These are phyloP conservation scores for Ceratocystis variospora DNA, from an alignment of 2,329 filamentous ascomycete species.

Conservation along the genomic window DNA sequence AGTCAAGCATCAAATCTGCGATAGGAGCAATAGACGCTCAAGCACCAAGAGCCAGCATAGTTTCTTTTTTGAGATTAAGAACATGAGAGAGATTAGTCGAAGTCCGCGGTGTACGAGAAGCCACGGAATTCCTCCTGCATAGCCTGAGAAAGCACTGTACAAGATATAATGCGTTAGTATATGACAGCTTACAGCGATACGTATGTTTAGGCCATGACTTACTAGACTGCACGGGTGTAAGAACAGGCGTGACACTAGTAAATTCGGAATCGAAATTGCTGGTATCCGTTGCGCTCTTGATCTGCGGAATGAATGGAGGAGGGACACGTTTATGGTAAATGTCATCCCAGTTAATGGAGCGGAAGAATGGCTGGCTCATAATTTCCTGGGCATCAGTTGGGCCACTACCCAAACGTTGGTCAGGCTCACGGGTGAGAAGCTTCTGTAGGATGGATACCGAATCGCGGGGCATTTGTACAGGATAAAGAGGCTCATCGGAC, in stretches of 20 bases:
- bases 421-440: conserved; percentile 85
- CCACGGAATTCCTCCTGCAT: conserved; percentile 99
- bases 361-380: conserved; percentile 97
- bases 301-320: conserved; percentile 77
- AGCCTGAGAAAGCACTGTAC: conserved; percentile 76
- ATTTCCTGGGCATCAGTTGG: conserved; percentile 96
- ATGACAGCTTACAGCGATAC: not conserved
- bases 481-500: conserved; percentile 91
- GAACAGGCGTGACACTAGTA: conserved; percentile 90
- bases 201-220: conserved; percentile 32
- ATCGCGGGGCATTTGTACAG: conserved; percentile 96
- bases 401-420: conserved; percentile 80
- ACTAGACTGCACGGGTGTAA: conserved; percentile 96
- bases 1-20: not conserved
- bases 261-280: conserved; percentile 99
- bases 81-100: conserved; percentile 41
- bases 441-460: conserved; percentile 97
- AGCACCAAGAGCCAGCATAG: not conserved
- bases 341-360: conserved; percentile 97
- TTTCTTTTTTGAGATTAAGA: conserved; percentile 2
- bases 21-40: too few species aligned
- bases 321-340: conserved; percentile 89
- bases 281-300: conserved; percentile 90
- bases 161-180: not conserved
- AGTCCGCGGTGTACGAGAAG: conserved; percentile 93